Evolutionary conservation across 1,139 yeast genomes (phyloP).

Genomic region (Candida pseudoviswanathii): DNA sequence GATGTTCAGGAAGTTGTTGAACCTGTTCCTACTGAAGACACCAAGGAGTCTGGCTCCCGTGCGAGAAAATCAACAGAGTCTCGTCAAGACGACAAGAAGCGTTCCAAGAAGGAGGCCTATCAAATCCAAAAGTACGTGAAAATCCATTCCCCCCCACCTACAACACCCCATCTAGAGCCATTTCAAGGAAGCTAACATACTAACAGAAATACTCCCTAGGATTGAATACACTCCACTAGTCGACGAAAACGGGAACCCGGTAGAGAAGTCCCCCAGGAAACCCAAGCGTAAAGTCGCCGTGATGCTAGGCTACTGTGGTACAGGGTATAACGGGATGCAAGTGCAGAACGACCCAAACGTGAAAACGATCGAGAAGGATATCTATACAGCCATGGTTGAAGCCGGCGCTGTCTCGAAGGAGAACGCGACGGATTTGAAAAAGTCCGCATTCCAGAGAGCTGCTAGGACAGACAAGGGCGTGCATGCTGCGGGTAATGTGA

Average conservation of each 20-base stretch:
- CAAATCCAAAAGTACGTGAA: slow-evolving; percentile 37
- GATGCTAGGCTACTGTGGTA: slow-evolving; percentile 94
- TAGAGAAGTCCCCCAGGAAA: slow-evolving; percentile 60
- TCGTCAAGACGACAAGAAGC: slow-evolving; percentile 6
- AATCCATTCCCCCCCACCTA: slow-evolving; percentile 17
- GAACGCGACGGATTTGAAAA: slow-evolving; percentile 87
- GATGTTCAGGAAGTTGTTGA: neutral
- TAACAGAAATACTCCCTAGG: neutral
- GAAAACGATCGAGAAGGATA: slow-evolving; percentile 88
- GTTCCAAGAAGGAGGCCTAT: slow-evolving; percentile 3
- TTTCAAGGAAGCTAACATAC: neutral
- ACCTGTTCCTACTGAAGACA: neutral
- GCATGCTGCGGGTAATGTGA: slow-evolving; percentile 96
- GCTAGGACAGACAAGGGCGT: slow-evolving; percentile 99
- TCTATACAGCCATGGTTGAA: slow-evolving; percentile 79
- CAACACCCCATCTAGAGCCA: neutral
- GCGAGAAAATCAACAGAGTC: slow-evolving; percentile 2
- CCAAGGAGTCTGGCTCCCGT: neutral
- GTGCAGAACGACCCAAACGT: slow-evolving; percentile 78
- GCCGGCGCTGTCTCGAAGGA: slow-evolving; percentile 93
- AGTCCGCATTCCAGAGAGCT: slow-evolving; percentile 90
- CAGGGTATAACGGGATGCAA: slow-evolving; percentile 98
- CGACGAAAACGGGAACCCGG: slow-evolving; percentile 65
- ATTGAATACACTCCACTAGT: slow-evolving; percentile 41
- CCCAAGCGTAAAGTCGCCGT: slow-evolving; percentile 92